These are phyloP conservation scores for Mycena belliarum DNA, from an alignment of 768 basidiomycete species.

Conservation along the genomic window DNA sequence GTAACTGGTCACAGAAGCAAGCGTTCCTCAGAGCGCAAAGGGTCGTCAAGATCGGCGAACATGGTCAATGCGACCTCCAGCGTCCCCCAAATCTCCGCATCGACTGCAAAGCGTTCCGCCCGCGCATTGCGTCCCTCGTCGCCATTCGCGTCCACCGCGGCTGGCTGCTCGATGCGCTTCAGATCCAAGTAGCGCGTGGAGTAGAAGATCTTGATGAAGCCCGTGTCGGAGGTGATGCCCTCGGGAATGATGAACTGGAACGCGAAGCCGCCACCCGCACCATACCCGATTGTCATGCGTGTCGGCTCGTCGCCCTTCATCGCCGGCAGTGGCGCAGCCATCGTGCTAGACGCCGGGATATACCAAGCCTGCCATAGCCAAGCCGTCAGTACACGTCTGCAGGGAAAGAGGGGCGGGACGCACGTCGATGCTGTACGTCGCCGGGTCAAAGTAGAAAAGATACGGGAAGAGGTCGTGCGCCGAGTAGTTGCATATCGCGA, in stretches of 20 bases:
- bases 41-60: background rate
- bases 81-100: constrained; percentile 9
- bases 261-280: constrained; percentile 13
- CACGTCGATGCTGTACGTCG: constrained; percentile 18
- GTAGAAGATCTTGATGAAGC: constrained; percentile 50
- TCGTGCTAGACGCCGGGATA: constrained; percentile 1
- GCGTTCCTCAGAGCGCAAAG: background rate
- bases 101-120: background rate
- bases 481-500: constrained; percentile 18
- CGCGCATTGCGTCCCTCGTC: background rate
- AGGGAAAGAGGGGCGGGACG: background rate
- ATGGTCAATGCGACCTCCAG: constrained; percentile 9
- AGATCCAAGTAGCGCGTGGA: constrained; percentile 46
- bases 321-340: constrained; percentile 4
- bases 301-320: background rate
- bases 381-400: background rate
- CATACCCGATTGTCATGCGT: constrained; percentile 15
- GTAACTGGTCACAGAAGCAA: background rate
- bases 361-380: constrained; percentile 13
- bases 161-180: constrained; percentile 40
- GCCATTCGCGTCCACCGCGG: background rate
- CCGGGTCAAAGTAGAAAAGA: constrained; percentile 20
- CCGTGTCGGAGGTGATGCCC: constrained; percentile 34
- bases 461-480: constrained; percentile 17
- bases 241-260: constrained; percentile 33